phyloP scores from a whole-genome alignment of 139 green algal genomes.

The Picochlorum sp. region DNA sequence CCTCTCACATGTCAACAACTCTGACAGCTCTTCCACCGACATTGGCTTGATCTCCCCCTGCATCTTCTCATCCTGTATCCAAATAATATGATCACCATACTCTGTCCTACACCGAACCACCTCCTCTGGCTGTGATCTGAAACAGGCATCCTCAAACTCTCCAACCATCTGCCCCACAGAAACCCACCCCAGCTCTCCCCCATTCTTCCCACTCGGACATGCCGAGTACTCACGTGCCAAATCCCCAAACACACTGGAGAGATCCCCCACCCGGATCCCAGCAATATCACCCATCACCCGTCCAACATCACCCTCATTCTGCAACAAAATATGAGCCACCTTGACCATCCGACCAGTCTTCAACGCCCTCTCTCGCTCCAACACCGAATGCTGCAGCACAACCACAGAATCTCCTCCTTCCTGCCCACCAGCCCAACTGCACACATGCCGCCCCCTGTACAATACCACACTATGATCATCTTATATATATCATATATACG shows the following conservation, averaged over 20 bases:
- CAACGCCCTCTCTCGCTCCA: not conserved
- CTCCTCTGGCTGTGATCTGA: not conserved
- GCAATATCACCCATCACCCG: not conserved
- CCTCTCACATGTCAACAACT: not conserved
- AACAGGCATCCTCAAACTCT: constrained; percentile 9
- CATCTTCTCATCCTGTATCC: constrained; percentile 1
- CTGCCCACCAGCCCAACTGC: too few relatives aligned
- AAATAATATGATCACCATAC: constrained; percentile 6
- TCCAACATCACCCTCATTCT: not conserved
- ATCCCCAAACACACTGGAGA: not conserved
- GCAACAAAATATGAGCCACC: constrained; percentile 7
- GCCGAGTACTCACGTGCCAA: not conserved
- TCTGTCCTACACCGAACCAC: constrained; percentile 1
- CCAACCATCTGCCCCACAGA: constrained; percentile 7
- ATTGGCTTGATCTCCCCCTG: not conserved
- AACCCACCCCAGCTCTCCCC: constrained; percentile 8
- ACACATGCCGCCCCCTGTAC: too few relatives aligned
- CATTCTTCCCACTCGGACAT: not conserved
- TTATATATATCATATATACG: too few relatives aligned
- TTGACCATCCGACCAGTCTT: not conserved
- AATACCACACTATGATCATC: too few relatives aligned
- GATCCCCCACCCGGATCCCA: not conserved
- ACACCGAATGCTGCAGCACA: not conserved
- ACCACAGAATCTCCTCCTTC: not conserved
- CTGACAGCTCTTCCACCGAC: constrained; percentile 4